A percentile compares a stretch with the other conserved stretches of the same genome.
Conservation (phyloP, 176 grass and related monocot genomes). For the Miscanthus lutarioriparius region DNA sequence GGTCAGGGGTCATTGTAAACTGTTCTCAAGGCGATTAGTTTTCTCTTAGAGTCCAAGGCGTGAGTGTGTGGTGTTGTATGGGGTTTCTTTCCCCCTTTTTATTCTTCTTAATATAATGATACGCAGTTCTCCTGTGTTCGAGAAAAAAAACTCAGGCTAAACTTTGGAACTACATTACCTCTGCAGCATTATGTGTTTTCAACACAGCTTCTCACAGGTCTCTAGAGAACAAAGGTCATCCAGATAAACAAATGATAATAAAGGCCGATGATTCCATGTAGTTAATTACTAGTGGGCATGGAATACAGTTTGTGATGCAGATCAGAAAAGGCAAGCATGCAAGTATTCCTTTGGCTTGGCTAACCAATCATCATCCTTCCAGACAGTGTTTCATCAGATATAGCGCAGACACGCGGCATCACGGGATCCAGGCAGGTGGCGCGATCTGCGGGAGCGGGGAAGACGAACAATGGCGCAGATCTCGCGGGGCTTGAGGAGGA, state of each 20-base stretch:
- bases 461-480: no score
- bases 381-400: conserved; percentile 23
- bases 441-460: no score
- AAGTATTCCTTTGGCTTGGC: conserved; percentile 4
- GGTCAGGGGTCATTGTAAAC: no score
- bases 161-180: conserved; percentile 21
- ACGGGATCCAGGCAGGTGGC: no score
- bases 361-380: conserved; percentile 26
- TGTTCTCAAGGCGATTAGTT: no score
- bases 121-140: no score
- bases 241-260: conserved; percentile 30
- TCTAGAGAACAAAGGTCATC: neutral
- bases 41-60: no score
- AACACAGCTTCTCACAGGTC: neutral
- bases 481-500: no score
- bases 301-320: conserved; percentile 9
- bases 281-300: conserved; percentile 4
- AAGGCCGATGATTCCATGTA: neutral
- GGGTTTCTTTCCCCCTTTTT: no score
- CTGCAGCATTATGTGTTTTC: neutral
- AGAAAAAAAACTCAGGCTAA: neutral
- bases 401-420: no score
- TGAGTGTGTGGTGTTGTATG: neutral
- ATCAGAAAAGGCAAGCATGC: conserved; percentile 15
- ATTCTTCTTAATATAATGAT: neutral